A percentile compares a stretch with the other conserved stretches of the same genome.
Evolutionary conservation across 140 eudicot genomes (phyloP).

Genomic region (Cichorium intybus): DNA sequence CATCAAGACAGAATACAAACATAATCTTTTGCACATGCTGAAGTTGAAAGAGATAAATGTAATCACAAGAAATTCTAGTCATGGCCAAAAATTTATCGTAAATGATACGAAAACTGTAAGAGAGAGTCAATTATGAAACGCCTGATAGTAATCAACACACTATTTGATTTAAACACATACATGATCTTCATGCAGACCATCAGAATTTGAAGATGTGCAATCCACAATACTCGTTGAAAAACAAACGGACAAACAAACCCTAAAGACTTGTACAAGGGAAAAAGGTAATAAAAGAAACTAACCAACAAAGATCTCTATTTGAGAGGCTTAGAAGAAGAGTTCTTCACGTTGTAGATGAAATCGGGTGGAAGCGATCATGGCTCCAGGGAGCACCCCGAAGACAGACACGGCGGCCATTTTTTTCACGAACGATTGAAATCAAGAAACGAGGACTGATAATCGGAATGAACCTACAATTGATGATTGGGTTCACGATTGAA

Average conservation of each 20-base stretch:
- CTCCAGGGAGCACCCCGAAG: constrained; percentile 57
- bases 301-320: constrained; percentile 8
- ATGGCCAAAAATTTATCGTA: too few relatives aligned
- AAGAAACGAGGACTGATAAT: too few relatives aligned
- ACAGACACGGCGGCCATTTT: constrained; percentile 60
- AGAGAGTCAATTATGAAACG: too few relatives aligned
- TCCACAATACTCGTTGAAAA: not conserved
- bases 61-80: too few relatives aligned
- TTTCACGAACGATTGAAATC: too few relatives aligned
- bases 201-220: not conserved
- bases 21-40: too few relatives aligned
- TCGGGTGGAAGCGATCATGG: constrained; percentile 78
- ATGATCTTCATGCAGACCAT: not conserved
- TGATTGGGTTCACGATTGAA: too few relatives aligned
- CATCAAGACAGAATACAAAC: too few relatives aligned
- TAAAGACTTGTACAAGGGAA: not conserved
- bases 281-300: not conserved
- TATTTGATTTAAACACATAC: not conserved
- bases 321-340: constrained; percentile 17
- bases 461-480: too few relatives aligned
- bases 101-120: too few relatives aligned
- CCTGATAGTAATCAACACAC: not conserved
- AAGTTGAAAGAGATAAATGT: too few relatives aligned
- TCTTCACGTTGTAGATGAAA: constrained; percentile 32
- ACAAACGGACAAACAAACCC: not conserved